phyloP scores from a whole-genome alignment of 345 rosid species.

The Lepidium aucheri region DNA sequence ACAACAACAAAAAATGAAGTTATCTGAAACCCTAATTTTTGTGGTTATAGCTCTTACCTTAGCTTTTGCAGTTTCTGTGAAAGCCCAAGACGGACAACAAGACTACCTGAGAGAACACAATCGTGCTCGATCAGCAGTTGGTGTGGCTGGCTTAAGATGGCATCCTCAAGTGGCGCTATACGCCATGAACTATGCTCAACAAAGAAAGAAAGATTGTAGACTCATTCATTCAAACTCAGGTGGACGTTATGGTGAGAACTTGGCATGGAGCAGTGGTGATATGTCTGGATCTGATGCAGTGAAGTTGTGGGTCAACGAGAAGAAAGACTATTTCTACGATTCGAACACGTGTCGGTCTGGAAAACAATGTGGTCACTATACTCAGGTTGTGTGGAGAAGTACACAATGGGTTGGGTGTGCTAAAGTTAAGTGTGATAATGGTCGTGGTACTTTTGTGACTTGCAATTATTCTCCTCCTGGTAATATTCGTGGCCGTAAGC shows the following conservation, averaged over 20 bases:
- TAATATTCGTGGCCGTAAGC: conserved; percentile 33
- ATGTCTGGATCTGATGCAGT: conserved; percentile 21
- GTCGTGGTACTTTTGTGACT: conserved; percentile 35
- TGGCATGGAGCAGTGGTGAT: conserved; percentile 21
- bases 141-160: conserved; percentile 31
- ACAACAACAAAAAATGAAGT: conserved; percentile 2
- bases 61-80: conserved; percentile 11
- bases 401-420: conserved; percentile 52
- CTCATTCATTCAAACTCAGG: conserved; percentile 23
- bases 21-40: neutral
- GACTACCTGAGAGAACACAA: conserved; percentile 20
- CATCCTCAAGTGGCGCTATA: conserved; percentile 17
- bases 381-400: conserved; percentile 60
- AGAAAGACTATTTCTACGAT: neutral
- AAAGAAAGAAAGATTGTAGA: conserved; percentile 16
- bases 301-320: conserved; percentile 22
- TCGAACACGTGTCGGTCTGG: conserved; percentile 4
- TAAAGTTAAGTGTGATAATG: conserved; percentile 44
- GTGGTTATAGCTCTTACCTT: neutral
- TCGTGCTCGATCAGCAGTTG: conserved; percentile 7
- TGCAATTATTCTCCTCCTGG: conserved; percentile 58
- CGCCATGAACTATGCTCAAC: conserved; percentile 20
- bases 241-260: conserved; percentile 33
- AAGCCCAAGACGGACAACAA: conserved; percentile 18
- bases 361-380: conserved; percentile 20